These are phyloP conservation scores for Neurospora sp. DNA, from an alignment of 495 filamentous ascomycete genomes.

Conservation along the genomic window DNA sequence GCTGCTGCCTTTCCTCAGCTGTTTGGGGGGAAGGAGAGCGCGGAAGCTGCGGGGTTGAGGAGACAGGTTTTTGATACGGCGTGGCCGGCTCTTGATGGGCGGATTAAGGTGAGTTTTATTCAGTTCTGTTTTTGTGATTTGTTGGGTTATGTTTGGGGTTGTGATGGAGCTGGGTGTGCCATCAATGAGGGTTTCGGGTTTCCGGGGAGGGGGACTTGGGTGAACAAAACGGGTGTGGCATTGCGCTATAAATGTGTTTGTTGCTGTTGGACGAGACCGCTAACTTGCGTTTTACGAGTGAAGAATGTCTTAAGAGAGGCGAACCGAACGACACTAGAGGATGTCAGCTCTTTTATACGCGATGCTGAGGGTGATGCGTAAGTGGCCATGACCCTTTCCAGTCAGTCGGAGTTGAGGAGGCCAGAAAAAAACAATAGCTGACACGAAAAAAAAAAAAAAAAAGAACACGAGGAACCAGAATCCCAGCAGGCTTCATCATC, in stretches of 20 bases:
- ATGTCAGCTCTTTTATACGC: conserved; percentile 57
- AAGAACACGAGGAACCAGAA: conserved; percentile 20
- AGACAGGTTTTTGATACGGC: conserved; percentile 51
- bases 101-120: conserved; percentile 50
- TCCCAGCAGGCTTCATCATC: conserved; percentile 73
- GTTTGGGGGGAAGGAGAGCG: conserved; percentile 50
- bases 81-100: conserved; percentile 58
- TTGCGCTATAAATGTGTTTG: neutral
- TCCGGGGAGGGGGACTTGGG: neutral
- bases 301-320: conserved; percentile 49
- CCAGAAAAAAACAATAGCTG: too few species aligned
- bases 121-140: neutral
- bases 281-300: conserved; percentile 5
- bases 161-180: neutral
- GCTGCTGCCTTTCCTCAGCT: conserved; percentile 46
- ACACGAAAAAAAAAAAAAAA: neutral
- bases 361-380: conserved; percentile 28
- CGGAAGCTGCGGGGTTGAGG: conserved; percentile 42
- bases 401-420: too few species aligned
- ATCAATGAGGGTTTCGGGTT: neutral
- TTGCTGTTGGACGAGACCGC: conserved; percentile 12
- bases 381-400: conserved; percentile 14
- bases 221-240: neutral
- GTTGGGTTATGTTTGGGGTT: neutral
- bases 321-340: conserved; percentile 48